A percentile compares a stretch with the other conserved stretches of the same genome.
Conservation (phyloP, 306 rosid species). For the Quercus variabilis region DNA sequence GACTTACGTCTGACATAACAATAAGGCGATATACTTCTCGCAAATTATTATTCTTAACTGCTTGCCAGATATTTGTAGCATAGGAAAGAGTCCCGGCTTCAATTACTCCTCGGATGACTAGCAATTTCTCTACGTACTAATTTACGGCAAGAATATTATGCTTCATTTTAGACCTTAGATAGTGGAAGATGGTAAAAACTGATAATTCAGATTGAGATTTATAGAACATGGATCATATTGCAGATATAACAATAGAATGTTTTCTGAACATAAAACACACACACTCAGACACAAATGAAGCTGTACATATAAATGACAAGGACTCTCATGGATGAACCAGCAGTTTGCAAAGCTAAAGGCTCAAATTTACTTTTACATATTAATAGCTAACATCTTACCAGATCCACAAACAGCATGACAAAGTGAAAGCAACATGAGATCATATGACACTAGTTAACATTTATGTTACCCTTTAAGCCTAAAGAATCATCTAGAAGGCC, state of each 20-base stretch:
- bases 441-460: not conserved
- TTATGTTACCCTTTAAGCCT: not conserved
- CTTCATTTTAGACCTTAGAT: constrained; percentile 9
- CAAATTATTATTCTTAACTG: constrained; percentile 55
- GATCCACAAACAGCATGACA: not conserved
- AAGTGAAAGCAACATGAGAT: not conserved
- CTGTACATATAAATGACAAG: not conserved
- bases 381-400: not conserved
- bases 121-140: constrained; percentile 77
- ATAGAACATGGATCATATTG: not conserved
- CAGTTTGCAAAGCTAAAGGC: not conserved
- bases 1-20: constrained; percentile 48
- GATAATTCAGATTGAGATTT: not conserved
- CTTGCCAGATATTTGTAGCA: constrained; percentile 67
- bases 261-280: not conserved
- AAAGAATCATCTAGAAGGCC: not conserved
- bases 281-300: not conserved
- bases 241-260: not conserved
- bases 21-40: constrained; percentile 72
- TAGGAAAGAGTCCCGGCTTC: constrained; percentile 36
- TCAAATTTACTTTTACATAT: not conserved
- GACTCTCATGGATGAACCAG: not conserved
- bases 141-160: constrained; percentile 22
- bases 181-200: constrained; percentile 13
- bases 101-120: constrained; percentile 53